Evolutionary conservation across 169 alveolate species (phyloP), one percentile per base, ranked within the genome.

Genomic region (Blepharisma undulans): DNA sequence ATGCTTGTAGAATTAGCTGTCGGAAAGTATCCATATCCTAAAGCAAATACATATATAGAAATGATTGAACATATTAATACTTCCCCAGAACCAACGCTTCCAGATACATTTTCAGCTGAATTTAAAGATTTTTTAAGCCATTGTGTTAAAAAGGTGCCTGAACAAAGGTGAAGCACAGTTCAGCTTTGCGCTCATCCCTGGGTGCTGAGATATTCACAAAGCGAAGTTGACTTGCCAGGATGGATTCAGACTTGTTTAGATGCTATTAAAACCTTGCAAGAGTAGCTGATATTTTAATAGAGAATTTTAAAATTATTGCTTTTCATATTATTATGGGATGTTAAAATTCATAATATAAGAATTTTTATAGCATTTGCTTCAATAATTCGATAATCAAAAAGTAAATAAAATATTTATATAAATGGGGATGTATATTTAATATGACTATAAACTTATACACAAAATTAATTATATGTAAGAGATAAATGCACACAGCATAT

Each of bases 1-100:
- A 93, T 96, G 21, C 90, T 97, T 4, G 91, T 92, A 84, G 99
- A 97, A 86, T 80, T 97, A 80, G 98, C 98, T 6, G 93, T 94
- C 10, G 99, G 99, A 29, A 59, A 36, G 12, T 97, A 96, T 87
- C 98, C 99, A 33, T 97, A 94, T 82, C 94, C 92, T 12, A 61
- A 27, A 81, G 91, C 86, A 14, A 88, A 60, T 77, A 88, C 93
- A 1, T 92, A 89, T 71, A 84, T 92, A 32, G 87, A 92, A 86
- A 89, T 92, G 92, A 78, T 92, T 4, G 71, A 90, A 71, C 76
- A 76, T 34, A 90, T 92, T 0, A 76, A 89, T 82, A 92, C 22
- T 66, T 80, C 18, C 77, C 90, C 88, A 48, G 92, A 72, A 79
- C 95, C 74, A 10, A 89, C 61, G 32, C 77, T 32, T 78, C 61